These are phyloP conservation scores for Dalbergia oliveri DNA, from an alignment of 306 rosid species.

Conservation along the genomic window DNA sequence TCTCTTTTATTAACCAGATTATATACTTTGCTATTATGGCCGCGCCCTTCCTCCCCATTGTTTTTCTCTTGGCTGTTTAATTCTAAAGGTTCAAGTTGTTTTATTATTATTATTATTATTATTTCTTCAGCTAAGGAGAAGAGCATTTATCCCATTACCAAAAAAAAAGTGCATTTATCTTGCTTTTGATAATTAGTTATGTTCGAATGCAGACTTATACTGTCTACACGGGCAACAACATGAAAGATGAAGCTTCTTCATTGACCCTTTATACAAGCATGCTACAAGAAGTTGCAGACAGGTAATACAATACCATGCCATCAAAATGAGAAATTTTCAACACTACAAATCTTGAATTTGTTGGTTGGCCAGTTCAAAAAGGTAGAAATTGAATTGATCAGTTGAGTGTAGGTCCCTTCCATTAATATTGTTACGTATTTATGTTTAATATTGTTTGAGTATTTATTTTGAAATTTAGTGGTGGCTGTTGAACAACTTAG, in stretches of 20 bases:
- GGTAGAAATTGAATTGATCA: background rate
- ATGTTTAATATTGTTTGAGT: no score
- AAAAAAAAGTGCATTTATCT: background rate
- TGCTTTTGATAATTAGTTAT: background rate
- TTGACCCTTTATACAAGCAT: constrained; percentile 50
- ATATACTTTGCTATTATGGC: background rate
- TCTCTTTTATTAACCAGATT: background rate
- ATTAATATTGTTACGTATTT: no score
- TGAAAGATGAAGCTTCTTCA: constrained; percentile 35
- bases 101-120: no score
- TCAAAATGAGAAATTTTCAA: background rate
- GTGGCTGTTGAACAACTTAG: no score
- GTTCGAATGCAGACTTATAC: constrained; percentile 51
- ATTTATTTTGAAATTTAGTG: background rate
- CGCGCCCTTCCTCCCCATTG: background rate
- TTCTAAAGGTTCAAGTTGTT: background rate
- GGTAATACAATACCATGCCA: constrained; percentile 36
- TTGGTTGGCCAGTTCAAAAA: background rate
- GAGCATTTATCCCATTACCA: background rate
- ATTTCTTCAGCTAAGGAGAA: no score
- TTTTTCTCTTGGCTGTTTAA: background rate
- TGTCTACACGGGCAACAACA: constrained; percentile 51
- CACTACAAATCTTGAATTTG: background rate
- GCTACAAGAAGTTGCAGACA: constrained; percentile 48
- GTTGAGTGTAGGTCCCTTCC: background rate